Base-by-base conservation (phyloP, 305 asterid species). In the Striga hermonthica region DNA sequence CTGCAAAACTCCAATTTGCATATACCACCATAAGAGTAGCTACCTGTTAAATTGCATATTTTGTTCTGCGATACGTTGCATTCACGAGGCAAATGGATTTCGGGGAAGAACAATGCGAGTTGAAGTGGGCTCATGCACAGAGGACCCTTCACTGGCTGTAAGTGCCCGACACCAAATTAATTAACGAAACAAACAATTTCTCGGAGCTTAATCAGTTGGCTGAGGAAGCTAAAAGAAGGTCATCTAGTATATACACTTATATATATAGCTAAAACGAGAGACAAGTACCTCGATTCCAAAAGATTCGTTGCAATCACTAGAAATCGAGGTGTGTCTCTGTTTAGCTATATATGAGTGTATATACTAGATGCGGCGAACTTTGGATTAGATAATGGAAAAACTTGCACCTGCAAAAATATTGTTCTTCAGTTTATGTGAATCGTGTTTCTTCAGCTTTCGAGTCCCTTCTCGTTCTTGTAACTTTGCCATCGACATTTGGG, bases 41-140 rank as follows among this genome's bases (percentile, higher is more conserved):
- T 50, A n/a, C n/a, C n/a, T n/a, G n/a, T n/a, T n/a, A n/a, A n/a
- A n/a, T n/a, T n/a, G n/a, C n/a, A n/a, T n/a, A n/a, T n/a, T n/a
- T n/a, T n/a, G n/a, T n/a, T n/a, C n/a, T n/a, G n/a, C n/a, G n/a
- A n/a, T 16, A n/a, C 59, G 6, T 87, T 80, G 97, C 97, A 78
- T 90, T 90, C 82, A 87, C 95, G 4, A 84, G 97, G 72, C 79
- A 87, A 79, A 90, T 87, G 75, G 97, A 90, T 79, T 90, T 90
- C 22, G 97, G 97, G 4, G 87, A 90, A 79, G 97, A 90, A 82
- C 97, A 87, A 35, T 91, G 97, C 3, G 97, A 90, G 79, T 91
- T 90, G 49, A 78, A 77, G 66, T 90, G 97, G 97, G 97, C 97
- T 22, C 97, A 90, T 48, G 97, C 97, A 3, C 97, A 90, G 56